These are phyloP conservation scores for Anisodus tanguticus DNA, from an alignment of 257 asterid genomes.

Conservation along the genomic window DNA sequence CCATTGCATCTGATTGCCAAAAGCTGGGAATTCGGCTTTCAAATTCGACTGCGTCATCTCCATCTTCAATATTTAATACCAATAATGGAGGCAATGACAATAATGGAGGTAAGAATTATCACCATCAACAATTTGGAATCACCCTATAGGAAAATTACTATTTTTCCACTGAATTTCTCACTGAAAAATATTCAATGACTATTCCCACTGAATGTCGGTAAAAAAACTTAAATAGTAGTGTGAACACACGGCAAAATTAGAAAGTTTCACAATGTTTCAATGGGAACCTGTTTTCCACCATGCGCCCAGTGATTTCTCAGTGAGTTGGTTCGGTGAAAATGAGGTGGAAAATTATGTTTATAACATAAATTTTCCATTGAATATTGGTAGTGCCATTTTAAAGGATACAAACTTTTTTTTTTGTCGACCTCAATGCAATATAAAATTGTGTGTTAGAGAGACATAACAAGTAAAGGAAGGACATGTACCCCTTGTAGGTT, in stretches of 20 bases:
- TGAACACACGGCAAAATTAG: no score
- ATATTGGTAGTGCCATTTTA: not conserved
- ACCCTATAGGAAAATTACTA: no score
- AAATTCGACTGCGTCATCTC: conserved; percentile 48
- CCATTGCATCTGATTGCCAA: conserved; percentile 62
- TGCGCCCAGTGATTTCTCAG: no score
- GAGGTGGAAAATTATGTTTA: no score
- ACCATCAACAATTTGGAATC: not conserved
- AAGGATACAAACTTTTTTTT: not conserved
- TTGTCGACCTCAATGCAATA: not conserved
- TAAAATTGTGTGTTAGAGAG: not conserved
- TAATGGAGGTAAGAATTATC: conserved; percentile 9
- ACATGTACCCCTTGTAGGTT: not conserved
- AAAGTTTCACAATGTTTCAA: no score
- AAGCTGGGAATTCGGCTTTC: conserved; percentile 56
- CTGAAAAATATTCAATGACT: no score
- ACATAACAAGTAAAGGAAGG: not conserved
- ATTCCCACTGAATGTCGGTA: no score
- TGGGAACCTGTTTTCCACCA: no score
- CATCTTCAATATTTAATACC: conserved; percentile 30
- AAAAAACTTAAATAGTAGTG: no score
- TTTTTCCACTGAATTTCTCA: no score
- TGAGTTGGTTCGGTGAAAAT: no score
- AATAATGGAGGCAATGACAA: not conserved
- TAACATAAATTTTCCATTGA: no score